A percentile compares a stretch with the other conserved stretches of the same genome.
Conservation (phyloP, 2,329 filamentous ascomycete genomes). For the Whalleya microplaca region DNA sequence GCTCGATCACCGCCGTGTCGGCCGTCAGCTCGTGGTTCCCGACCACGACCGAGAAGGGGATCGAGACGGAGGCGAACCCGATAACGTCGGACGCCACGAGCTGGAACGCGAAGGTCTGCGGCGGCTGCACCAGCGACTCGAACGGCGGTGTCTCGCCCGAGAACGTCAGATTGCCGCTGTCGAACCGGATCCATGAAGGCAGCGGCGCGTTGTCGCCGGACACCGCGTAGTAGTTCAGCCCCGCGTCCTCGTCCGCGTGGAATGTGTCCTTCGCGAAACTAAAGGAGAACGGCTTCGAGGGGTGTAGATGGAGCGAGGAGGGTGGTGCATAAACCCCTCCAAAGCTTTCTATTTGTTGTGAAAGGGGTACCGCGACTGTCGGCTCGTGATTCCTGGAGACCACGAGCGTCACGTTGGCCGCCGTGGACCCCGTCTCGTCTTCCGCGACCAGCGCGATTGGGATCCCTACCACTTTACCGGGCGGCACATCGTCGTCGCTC, state of each 20-base stretch:
- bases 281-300: conserved; percentile 57
- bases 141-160: conserved; percentile 70
- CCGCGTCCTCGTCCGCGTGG: conserved; percentile 45
- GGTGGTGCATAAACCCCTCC: conserved; percentile 65
- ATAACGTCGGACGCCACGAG: conserved; percentile 78
- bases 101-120: conserved; percentile 72
- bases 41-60: conserved; percentile 73
- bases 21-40: conserved; percentile 72
- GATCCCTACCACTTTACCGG: conserved; percentile 59
- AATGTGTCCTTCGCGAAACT: conserved; percentile 66
- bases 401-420: conserved; percentile 71
- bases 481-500: conserved; percentile 49
- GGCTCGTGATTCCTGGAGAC: conserved; percentile 64
- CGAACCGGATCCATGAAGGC: conserved; percentile 83
- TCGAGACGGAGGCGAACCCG: conserved; percentile 71
- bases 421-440: conserved; percentile 65
- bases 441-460: conserved; percentile 71
- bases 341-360: conserved; percentile 59
- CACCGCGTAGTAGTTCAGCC: conserved; percentile 75
- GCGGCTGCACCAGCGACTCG: conserved; percentile 64
- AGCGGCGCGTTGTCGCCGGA: conserved; percentile 79
- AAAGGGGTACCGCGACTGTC: conserved; percentile 57
- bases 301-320: conserved; percentile 59
- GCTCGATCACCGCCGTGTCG: conserved; percentile 55
- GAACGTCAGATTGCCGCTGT: conserved; percentile 66